Evolutionary conservation across 148 eudicot species (phyloP), one percentile per base, ranked within the genome.

Genomic region (Amaranthus hypochondriacus): DNA sequence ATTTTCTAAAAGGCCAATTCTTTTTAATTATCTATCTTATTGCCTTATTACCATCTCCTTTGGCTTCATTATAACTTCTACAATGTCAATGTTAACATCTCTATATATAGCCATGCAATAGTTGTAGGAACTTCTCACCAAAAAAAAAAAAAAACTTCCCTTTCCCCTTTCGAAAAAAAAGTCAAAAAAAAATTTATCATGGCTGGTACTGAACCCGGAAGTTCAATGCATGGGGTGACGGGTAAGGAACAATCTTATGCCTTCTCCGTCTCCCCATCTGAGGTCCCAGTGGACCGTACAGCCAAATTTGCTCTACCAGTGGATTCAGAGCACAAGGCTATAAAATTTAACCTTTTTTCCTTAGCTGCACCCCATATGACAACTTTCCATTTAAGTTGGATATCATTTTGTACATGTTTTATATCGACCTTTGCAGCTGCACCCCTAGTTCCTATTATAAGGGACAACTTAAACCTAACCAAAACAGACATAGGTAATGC

Each of bases 361-460:
- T 46, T 76, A 2, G 78, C 76, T 3, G 72, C 74, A 13, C 83
- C 86, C 0, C 86, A 83, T 52, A 83, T 80, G 83, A 66, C 74
- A 9, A 83, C 83, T 1, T 83, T 83, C 62, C 83, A 83, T 42
- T 71, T 83, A 42, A 77, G 81, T 47, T 83, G 86, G 86, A 74
- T 83, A 56, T 83, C 86, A 21, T 83, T 83, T 76, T 83, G 76
- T 48, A 70, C 77, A 2, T 70, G 76, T 42, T 83, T 66, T 65
- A 58, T 83, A 63, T 83, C 86, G 12, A 83, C 86, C 21, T 80
- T 83, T 18, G 86, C 86, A 0, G 86, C 86, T 47, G 86, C 86
- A 2, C 86, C 86, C 0, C 58, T 83, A 1, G 79, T 83, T 59
- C 86, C 86, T 10, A 77, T 83, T 28, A 80, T 83, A 10, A 66